phyloP scores from a whole-genome alignment of 345 rosid genomes.

The Dipteronia dyeriana region DNA sequence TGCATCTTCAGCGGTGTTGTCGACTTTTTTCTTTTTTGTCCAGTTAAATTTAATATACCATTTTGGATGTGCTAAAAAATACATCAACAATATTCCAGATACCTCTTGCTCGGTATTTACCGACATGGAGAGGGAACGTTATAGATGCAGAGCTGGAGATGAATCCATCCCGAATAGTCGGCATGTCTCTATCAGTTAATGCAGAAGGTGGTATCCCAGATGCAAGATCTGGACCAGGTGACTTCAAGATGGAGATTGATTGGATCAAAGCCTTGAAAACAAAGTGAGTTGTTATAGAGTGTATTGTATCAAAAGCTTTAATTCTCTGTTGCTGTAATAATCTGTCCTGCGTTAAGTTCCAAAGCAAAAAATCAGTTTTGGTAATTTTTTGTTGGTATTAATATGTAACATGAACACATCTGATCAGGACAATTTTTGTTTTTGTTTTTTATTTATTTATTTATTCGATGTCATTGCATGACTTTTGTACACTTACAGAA shows the following conservation, averaged over 20 bases:
- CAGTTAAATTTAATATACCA: neutral
- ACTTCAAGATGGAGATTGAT: conserved; percentile 73
- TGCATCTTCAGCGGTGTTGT: neutral
- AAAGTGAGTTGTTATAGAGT: neutral
- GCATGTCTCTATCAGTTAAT: conserved; percentile 85
- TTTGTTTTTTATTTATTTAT: neutral
- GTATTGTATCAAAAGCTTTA: neutral
- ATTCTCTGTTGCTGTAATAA: neutral
- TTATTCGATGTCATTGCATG: neutral
- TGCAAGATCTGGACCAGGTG: conserved; percentile 77
- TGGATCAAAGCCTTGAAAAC: conserved; percentile 79
- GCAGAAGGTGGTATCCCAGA: conserved; percentile 76
- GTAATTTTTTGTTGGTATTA: neutral
- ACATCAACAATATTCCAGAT: conserved; percentile 43
- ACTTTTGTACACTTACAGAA: neutral
- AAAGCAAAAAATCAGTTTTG: neutral
- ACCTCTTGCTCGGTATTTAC: conserved; percentile 69
- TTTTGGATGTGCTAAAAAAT: neutral
- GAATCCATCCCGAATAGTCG: conserved; percentile 75
- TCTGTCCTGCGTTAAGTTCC: neutral
- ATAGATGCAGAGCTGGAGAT: conserved; percentile 83
- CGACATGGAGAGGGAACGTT: conserved; percentile 93
- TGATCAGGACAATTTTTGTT: neutral
- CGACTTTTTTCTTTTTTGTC: neutral
- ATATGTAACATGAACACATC: conserved; percentile 2